Evolutionary conservation across 805 yeast species (phyloP).

Genomic region (Wickerhamiella brachini): DNA sequence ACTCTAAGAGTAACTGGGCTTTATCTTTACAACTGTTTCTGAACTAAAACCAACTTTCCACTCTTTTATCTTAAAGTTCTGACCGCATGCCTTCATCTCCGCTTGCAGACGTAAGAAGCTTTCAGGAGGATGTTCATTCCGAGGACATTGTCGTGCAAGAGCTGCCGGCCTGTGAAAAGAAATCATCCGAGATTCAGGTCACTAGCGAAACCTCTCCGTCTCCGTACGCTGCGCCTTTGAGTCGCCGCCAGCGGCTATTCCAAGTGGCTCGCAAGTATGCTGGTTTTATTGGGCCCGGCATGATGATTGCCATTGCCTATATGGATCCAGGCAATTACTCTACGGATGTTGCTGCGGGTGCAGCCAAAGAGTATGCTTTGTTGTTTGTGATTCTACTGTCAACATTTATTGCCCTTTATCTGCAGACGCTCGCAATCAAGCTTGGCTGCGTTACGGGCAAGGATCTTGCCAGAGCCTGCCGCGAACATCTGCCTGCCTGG

Average conservation of each 20-base stretch:
- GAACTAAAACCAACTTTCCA: no score
- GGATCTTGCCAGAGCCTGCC: slow-evolving; percentile 79
- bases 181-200: not conserved
- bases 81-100: not conserved
- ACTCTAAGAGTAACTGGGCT: no score
- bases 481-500: slow-evolving; percentile 52
- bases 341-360: slow-evolving; percentile 89
- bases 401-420: slow-evolving; percentile 72
- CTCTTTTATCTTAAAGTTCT: not conserved
- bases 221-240: not conserved
- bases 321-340: slow-evolving; percentile 98
- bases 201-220: not conserved
- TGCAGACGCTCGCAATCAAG: slow-evolving; percentile 75
- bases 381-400: slow-evolving; percentile 67
- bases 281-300: slow-evolving; percentile 81
- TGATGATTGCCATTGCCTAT: slow-evolving; percentile 88
- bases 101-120: not conserved
- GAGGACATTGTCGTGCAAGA: not conserved
- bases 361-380: slow-evolving; percentile 66
- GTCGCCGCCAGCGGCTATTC: not conserved
- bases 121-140: not conserved
- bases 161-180: not conserved
- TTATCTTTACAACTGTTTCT: no score
- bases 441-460: slow-evolving; percentile 90
- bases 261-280: slow-evolving; percentile 33